Base-by-base conservation (phyloP, 306 rosid genomes). In the Rosa rugosa region DNA sequence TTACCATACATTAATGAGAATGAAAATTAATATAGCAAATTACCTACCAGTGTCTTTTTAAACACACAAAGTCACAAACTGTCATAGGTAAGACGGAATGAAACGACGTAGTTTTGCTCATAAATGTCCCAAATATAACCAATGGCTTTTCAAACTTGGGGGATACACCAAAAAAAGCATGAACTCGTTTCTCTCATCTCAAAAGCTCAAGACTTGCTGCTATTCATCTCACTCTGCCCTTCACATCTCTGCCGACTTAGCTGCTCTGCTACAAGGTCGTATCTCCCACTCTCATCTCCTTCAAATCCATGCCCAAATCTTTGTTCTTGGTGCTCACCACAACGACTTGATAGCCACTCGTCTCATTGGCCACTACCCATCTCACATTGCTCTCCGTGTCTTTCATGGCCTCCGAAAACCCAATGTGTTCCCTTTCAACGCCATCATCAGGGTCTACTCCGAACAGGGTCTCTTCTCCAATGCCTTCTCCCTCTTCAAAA, bases 301-400 rank as follows among this genome's bases (percentile, higher is more conserved):
- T 69, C 92, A 88, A 85, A 78, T 87, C 70, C 92, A 91, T 36
- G 84, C 90, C 63, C 88, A 62, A 75, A 36, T 88, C 68, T 74
- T 87, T 31, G 89, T 65, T 44, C 5, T 85, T 0, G 88, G 85
- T 6, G 89, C 90, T 31, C 89, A 90, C 79, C 88, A 88, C 51
- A 74, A 90, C 85, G 81, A 90, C 73, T 80, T 88, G 69, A 78
- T 87, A 17, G 90, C 87, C 20, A 88, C 92, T 6, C 94, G 94
- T 45, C 94, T 90, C 53, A 88, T 90, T 36, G 89, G 91, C 44
- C 87, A 84, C 9, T 90, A 88, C 83, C 90, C 89, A n/a, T 75
- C 84, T 23, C 75, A 7, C 12, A 11, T 77, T 3, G 84, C 89
- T 25, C 82, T 86, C 25, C 60, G 75, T 4, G 80, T 88, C 67